A percentile compares a stretch with the other conserved stretches of the same genome.
Conservation (phyloP, 768 basidiomycete genomes). For the Lentinula guzmanii region DNA sequence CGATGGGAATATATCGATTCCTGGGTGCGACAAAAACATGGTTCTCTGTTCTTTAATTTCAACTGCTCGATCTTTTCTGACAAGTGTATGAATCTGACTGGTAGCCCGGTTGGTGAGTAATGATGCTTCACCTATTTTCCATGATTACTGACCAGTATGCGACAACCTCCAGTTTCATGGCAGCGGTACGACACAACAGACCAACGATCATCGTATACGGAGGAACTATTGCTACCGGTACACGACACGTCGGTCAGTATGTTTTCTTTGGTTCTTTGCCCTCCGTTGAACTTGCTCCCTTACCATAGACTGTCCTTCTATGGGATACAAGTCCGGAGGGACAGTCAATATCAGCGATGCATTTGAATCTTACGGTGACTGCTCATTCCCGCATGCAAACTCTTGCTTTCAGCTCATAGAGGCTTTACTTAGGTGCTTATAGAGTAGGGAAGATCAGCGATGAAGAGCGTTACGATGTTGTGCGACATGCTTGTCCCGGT, state of each 20-base stretch:
- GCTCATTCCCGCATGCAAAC: background rate
- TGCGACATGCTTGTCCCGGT: conserved; percentile 73
- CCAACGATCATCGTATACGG: conserved; percentile 87
- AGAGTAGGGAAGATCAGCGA: conserved; percentile 72
- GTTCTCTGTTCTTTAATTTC: background rate
- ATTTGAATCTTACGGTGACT: conserved; percentile 74
- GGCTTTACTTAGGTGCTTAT: conserved; percentile 55
- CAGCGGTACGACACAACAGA: conserved; percentile 80
- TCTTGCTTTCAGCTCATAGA: background rate
- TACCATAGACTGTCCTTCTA: conserved; percentile 62
- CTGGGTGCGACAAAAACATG: conserved; percentile 93
- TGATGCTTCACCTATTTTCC: background rate
- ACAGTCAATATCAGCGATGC: conserved; percentile 80
- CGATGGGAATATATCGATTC: conserved; percentile 81
- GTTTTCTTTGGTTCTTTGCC: conserved; percentile 25
- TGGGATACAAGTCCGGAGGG: conserved; percentile 76
- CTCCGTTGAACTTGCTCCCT: conserved; percentile 18
- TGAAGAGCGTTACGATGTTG: conserved; percentile 78
- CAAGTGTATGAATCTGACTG: background rate
- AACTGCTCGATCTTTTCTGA: background rate
- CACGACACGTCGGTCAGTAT: conserved; percentile 53
- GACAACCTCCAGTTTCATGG: conserved; percentile 76
- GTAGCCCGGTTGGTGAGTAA: background rate
- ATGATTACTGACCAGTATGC: background rate
- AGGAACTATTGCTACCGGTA: conserved; percentile 77